A percentile compares a stretch with the other conserved stretches of the same genome.
Evolutionary conservation across 2,329 filamentous ascomycete genomes (phyloP).

Genomic region (Sphaceloma murrayae): DNA sequence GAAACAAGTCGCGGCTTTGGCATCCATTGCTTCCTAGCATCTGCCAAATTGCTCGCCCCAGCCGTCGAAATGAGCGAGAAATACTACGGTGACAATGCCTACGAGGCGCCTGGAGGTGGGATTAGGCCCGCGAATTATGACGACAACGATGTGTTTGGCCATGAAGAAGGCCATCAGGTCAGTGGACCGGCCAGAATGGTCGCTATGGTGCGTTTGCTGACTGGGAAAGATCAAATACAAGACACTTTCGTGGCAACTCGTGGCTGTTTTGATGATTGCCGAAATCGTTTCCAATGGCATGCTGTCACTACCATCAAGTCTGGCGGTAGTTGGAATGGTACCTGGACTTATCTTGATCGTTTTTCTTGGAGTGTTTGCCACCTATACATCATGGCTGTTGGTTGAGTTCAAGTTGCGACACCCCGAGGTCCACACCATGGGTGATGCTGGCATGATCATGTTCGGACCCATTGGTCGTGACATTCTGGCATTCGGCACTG

Average conservation of each 20-base stretch:
- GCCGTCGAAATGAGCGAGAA: neutral
- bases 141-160: constrained; percentile 35
- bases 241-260: constrained; percentile 44
- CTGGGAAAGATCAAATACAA: constrained; percentile 42
- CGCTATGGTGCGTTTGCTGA: too few relatives aligned
- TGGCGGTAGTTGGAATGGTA: constrained; percentile 44
- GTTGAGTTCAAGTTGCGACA: constrained; percentile 37
- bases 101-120: constrained; percentile 51
- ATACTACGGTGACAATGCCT: constrained; percentile 11
- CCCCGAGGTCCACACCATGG: constrained; percentile 31
- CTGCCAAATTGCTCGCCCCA: too few relatives aligned
- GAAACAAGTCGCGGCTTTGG: too few relatives aligned
- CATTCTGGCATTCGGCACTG: constrained; percentile 34
- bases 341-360: constrained; percentile 44
- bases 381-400: constrained; percentile 42
- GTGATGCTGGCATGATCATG: constrained; percentile 30
- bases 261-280: constrained; percentile 46
- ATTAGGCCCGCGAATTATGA: constrained; percentile 36
- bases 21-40: too few relatives aligned
- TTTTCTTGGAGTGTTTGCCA: constrained; percentile 43
- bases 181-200: neutral
- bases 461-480: constrained; percentile 25
- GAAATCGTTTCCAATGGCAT: constrained; percentile 48
- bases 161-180: constrained; percentile 27
- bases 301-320: constrained; percentile 43